phyloP scores from a whole-genome alignment of 176 grass and related monocot genomes.

The Zea luxurians region DNA sequence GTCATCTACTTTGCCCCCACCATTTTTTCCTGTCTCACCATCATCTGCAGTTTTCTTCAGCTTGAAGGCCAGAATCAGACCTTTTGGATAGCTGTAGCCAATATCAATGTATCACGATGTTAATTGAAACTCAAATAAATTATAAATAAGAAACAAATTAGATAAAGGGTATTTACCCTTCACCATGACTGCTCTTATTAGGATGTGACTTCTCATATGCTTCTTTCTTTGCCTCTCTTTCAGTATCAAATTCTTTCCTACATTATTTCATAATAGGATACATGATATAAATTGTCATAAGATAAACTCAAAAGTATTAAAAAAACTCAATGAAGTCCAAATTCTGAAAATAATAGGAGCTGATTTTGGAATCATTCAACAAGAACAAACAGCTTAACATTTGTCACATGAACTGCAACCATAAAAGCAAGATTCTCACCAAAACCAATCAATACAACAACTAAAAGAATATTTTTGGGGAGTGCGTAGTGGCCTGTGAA shows the following conservation, averaged over 20 bases:
- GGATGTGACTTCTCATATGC: slow-evolving; percentile 45
- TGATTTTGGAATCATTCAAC: slow-evolving; percentile 1
- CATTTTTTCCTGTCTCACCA: slow-evolving; percentile 41
- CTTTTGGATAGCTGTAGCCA: slow-evolving; percentile 76
- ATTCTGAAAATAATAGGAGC: slow-evolving; percentile 31
- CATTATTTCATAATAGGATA: slow-evolving; percentile 43
- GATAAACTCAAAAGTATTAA: slow-evolving; percentile 22
- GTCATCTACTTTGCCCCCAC: slow-evolving; percentile 40
- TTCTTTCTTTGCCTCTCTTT: slow-evolving; percentile 58
- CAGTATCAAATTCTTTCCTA: slow-evolving; percentile 91
- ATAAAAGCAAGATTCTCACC: not conserved
- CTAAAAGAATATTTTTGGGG: slow-evolving; percentile 8
- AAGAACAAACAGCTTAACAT: slow-evolving; percentile 14
- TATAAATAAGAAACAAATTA: slow-evolving; percentile 27
- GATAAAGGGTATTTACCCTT: slow-evolving; percentile 53
- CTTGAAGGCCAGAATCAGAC: slow-evolving; percentile 83
- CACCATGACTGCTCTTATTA: slow-evolving; percentile 41
- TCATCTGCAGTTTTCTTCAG: slow-evolving; percentile 58
- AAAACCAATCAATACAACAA: slow-evolving; percentile 17
- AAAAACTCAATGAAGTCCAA: slow-evolving; percentile 7
- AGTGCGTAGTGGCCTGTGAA: not conserved
- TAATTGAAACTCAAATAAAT: slow-evolving; percentile 16
- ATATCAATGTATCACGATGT: slow-evolving; percentile 31
- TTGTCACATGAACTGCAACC: not conserved
- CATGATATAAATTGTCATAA: slow-evolving; percentile 21